Evolutionary conservation across 2,329 filamentous ascomycete genomes (phyloP), one percentile per base, ranked within the genome.

Genomic region (Sporothrix sp.): DNA sequence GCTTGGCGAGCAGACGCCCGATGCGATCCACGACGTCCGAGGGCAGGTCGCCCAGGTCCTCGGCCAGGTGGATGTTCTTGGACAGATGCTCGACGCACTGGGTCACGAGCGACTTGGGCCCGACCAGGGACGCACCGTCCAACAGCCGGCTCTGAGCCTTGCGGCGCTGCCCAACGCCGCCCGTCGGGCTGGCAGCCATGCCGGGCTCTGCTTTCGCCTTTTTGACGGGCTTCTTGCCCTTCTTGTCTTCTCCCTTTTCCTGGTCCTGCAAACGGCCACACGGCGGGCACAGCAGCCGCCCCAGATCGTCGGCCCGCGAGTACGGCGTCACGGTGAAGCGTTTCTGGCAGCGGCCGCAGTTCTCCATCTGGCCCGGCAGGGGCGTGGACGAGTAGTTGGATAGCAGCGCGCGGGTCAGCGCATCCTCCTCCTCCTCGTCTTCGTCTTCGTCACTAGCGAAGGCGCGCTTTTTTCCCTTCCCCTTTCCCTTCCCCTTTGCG

Each of bases 271-370:
- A 79, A 60, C 85, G 89, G 20, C 87, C 85, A 61, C 91, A 97
- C 20, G 85, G 81, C 3, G 75, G 74, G 63, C 91, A 97, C 2
- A 96, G 72, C n/a, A 97, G 71, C 50, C 39, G 21, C 4, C 90
- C 90, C n/a, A 84, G 74, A 0, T 87, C 85, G 0, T 86, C 88
- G 25, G 82, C 78, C 57, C 88, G 84, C 55, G 85, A 89, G 68
- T 96, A 96, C 0, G 87, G 78, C 0, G 91, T 96, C 39, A 97
- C 90, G 0, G 88, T 95, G 62, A 97, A 97, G 33, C 89, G 82
- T 64, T 93, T 95, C 38, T 77, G 75, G 65, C 91, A 97, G 3
- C 82, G 69, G 55, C 86, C 88, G 63, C 91, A 97, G 58, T 95
- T 90, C 56, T 86, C 88, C 61, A 91, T 79, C 65, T 97, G 91